Base-by-base conservation (phyloP, 108 stramenopile genomes). In the Skeletonema marinoi region DNA sequence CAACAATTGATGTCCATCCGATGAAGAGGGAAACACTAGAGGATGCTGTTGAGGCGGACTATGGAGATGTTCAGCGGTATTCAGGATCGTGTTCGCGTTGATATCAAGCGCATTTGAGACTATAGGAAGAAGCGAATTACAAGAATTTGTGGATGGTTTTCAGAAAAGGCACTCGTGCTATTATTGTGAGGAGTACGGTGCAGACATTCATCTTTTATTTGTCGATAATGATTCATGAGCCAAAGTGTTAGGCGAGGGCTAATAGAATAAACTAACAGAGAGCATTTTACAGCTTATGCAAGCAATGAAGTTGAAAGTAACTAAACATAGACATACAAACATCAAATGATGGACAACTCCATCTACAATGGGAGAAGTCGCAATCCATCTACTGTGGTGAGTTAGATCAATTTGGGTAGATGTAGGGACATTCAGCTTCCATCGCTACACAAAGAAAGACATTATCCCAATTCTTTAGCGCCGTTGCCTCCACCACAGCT, bases 1-100 rank as follows among this genome's bases (percentile, higher is more conserved):
- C 95, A 14, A 77, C 84, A 33, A 84, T 98, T 61, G 84, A 88
- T 38, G 86, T 98, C 63, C 88, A 93, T 73, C 96, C 96, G 9
- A 75, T 93, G 62, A 70, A 87, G 61, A 72, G 60, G 42, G 70
- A 65, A 21, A 77, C 16, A 12, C 44, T 92, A 61, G 91, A 93
- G 56, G 64, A 76, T 36, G 74, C 66, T 19, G 78, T 70, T 17
- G 85, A 65, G 64, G 80, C 78, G 33, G 86, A 83, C n/a, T 41
- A 77, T 70, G 14, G 67, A 83, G 59, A 29, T 91, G 66, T 59
- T 51, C 19, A 84, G 89, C 70, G 65, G 56, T 11, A 73, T 91
- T 3, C 73, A 68, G 10, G 85, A 91, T 73, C 91, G 96, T 12
- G 78, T 91, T 36, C 51, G 83, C 64, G 93, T 95, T 5, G 93